These are phyloP conservation scores for Sugiyamaella japonica DNA, from an alignment of 1,139 yeast genomes.

Conservation along the genomic window DNA sequence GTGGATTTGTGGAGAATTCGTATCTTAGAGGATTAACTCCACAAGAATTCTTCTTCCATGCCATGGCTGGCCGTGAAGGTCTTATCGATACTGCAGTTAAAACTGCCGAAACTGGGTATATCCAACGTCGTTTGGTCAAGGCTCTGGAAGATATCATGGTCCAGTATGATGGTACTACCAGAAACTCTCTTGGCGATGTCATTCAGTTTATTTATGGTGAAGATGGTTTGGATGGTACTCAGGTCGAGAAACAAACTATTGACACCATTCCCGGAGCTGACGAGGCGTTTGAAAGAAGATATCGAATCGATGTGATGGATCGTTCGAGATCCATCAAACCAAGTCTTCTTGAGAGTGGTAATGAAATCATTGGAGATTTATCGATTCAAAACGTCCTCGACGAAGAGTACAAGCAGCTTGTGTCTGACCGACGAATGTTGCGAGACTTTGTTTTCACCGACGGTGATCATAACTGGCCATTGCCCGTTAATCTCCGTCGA, in stretches of 20 bases:
- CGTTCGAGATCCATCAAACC: conserved; percentile 61
- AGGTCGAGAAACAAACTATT: conserved; percentile 95
- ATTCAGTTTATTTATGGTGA: conserved; percentile 98
- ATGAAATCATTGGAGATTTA: conserved; percentile 88
- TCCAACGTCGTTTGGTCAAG: conserved; percentile 97
- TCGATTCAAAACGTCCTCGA: conserved; percentile 79
- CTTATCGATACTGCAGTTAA: conserved; percentile 98
- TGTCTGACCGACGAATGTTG: conserved; percentile 72
- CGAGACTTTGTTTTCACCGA: conserved; percentile 81
- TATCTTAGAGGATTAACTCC: conserved; percentile 97
- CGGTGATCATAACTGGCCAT: conserved; percentile 96
- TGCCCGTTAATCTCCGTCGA: conserved; percentile 96
- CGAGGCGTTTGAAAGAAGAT: conserved; percentile 75
- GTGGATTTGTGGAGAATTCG: conserved; percentile 97
- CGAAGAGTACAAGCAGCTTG: conserved; percentile 76
- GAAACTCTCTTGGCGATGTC: conserved; percentile 95
- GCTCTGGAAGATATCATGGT: conserved; percentile 99
- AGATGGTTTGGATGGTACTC: conserved; percentile 98
- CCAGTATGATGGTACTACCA: conserved; percentile 96
- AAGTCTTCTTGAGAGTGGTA: conserved; percentile 79
- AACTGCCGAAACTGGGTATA: conserved; percentile 99
- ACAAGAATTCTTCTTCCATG: conserved; percentile 98
- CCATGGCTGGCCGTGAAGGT: conserved; percentile 99
- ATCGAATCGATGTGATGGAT: conserved; percentile 84
- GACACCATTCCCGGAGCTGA: conserved; percentile 96